Conservation (phyloP, 108 stramenopile genomes). For the Aureococcus anophagefferens region DNA sequence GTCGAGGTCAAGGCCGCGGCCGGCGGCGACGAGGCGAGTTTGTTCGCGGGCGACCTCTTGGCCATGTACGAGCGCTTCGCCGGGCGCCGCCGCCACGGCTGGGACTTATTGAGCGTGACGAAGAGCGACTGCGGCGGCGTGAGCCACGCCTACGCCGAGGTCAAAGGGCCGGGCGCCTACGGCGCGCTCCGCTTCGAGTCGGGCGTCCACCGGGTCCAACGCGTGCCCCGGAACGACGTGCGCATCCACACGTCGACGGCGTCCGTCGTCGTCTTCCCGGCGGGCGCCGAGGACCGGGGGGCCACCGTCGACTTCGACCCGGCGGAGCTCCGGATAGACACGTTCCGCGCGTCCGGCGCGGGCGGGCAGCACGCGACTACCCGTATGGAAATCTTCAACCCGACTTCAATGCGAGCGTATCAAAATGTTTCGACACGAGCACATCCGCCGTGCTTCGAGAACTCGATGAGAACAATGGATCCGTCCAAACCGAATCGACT, state of each 20-base stretch:
- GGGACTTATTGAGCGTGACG: conserved; percentile 17
- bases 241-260: conserved; percentile 88
- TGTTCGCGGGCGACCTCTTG: conserved; percentile 43
- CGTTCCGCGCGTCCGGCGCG: conserved; percentile 77
- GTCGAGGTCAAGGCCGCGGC: conserved; percentile 45
- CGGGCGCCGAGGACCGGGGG: no score
- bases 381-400: no score
- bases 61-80: conserved; percentile 39
- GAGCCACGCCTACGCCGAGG: conserved; percentile 28
- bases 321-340: neutral
- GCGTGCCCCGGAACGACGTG: conserved; percentile 83
- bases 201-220: conserved; percentile 94
- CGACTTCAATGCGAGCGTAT: no score
- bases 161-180: conserved; percentile 39
- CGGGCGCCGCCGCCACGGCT: conserved; percentile 23
- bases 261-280: conserved; percentile 81
- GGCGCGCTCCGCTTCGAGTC: conserved; percentile 80
- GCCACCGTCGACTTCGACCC: no score
- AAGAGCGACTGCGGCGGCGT: conserved; percentile 32
- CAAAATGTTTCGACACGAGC: no score
- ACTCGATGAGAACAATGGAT: no score
- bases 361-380: conserved; percentile 86
- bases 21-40: conserved; percentile 44
- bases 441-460: no score
- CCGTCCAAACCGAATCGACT: no score